Conservation (phyloP, 2,329 filamentous ascomycete genomes). For the Botryosphaeria dothidea region DNA sequence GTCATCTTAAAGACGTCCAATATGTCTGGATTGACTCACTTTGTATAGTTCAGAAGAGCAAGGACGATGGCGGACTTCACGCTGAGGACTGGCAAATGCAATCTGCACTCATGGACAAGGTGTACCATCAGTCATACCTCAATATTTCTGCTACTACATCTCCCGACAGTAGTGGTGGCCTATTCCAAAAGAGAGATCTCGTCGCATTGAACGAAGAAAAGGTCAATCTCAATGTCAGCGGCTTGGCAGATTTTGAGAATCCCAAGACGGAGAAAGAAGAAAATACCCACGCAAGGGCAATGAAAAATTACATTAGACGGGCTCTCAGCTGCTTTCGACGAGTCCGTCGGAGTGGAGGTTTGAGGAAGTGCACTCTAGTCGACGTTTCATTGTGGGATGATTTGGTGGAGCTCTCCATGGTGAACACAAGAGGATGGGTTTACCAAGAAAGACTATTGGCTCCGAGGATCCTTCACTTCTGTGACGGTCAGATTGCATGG, state of each 20-base stretch:
- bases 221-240: not conserved
- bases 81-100: not conserved
- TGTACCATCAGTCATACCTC: not conserved
- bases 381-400: slow-evolving; percentile 23
- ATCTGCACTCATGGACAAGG: slow-evolving; percentile 4
- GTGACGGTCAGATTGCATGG: slow-evolving; percentile 25
- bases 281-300: not conserved
- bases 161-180: not conserved
- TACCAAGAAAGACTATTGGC: slow-evolving; percentile 28
- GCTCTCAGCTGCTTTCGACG: not conserved
- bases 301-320: not conserved
- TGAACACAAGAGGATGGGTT: slow-evolving; percentile 29
- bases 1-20: slow-evolving; percentile 15
- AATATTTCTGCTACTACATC: not conserved
- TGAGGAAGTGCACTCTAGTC: slow-evolving; percentile 20
- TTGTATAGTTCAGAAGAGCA: slow-evolving; percentile 17
- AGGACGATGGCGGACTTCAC: not conserved
- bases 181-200: not conserved
- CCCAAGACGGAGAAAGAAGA: not conserved
- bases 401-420: slow-evolving; percentile 22
- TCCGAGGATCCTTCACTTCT: slow-evolving; percentile 28
- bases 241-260: not conserved
- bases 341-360: not conserved
- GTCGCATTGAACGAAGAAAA: not conserved
- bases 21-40: slow-evolving; percentile 24